These are phyloP conservation scores for Lobosporangium transversale DNA, from an alignment of 192 early-diverging fungal genomes.

Conservation along the genomic window DNA sequence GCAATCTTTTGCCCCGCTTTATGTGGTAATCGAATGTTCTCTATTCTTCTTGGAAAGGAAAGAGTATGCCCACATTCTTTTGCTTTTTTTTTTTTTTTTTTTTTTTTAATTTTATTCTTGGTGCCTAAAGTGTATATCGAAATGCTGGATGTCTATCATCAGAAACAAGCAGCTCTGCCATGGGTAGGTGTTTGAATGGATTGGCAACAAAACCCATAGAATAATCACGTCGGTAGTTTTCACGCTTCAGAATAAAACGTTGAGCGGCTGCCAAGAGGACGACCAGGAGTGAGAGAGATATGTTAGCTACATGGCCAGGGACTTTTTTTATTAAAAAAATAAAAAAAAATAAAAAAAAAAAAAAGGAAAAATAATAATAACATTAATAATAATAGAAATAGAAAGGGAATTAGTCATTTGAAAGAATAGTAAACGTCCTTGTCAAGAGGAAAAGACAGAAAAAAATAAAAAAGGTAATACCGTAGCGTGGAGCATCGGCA, in stretches of 20 bases:
- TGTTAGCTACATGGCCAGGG: conserved; percentile 27
- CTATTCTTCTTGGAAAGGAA: not conserved
- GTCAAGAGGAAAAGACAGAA: not conserved
- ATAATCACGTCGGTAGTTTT: conserved; percentile 35
- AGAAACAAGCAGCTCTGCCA: conserved; percentile 32
- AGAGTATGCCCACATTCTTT: not conserved
- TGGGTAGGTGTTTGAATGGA: conserved; percentile 32
- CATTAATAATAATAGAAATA: too few relatives aligned
- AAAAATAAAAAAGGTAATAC: conserved; percentile 1
- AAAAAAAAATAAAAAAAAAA: too few relatives aligned
- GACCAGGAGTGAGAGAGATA: conserved; percentile 1
- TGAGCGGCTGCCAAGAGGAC: conserved; percentile 10
- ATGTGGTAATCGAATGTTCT: not conserved
- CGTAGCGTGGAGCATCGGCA: conserved; percentile 12
- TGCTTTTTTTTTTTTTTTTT: not conserved
- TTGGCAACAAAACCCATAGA: conserved; percentile 45
- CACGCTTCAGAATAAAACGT: conserved; percentile 25
- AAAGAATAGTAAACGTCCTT: not conserved
- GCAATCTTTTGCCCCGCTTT: conserved; percentile 17
- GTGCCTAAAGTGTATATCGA: conserved; percentile 30
- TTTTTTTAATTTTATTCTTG: not conserved
- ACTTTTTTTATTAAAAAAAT: too few relatives aligned
- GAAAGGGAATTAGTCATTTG: not conserved
- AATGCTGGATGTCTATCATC: conserved; percentile 42
- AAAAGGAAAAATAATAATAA: too few relatives aligned